Conservation (phyloP, 345 rosid genomes). For the Lenwebbia sp. region DNA sequence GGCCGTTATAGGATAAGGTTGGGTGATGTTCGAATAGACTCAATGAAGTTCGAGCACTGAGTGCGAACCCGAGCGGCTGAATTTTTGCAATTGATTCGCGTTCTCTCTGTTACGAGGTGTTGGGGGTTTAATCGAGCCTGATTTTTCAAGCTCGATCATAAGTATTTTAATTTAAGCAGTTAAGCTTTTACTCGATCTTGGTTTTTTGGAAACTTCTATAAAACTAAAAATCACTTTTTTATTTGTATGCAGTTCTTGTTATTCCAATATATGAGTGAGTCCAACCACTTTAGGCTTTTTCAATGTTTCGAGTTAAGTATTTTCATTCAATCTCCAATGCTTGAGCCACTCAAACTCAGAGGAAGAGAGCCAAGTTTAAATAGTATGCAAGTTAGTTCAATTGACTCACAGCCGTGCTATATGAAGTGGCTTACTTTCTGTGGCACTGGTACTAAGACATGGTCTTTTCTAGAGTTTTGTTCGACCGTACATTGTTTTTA, state of each 20-base stretch:
- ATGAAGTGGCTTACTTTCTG: background rate
- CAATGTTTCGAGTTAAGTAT: background rate
- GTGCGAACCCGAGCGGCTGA: background rate
- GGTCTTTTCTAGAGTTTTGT: background rate
- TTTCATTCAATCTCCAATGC: background rate
- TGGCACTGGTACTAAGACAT: background rate
- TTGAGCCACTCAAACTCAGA: background rate
- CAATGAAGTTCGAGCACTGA: background rate
- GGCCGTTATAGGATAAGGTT: background rate
- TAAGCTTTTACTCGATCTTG: background rate
- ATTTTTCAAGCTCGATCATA: background rate
- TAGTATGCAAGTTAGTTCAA: background rate
- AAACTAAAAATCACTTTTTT: background rate
- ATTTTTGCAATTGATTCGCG: background rate
- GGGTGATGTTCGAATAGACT: background rate
- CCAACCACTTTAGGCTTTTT: background rate
- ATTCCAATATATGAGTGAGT: background rate
- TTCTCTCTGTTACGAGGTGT: background rate
- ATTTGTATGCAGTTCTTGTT: background rate
- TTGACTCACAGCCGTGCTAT: background rate
- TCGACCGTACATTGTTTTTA: background rate
- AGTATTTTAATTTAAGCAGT: background rate
- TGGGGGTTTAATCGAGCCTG: background rate
- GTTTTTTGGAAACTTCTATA: background rate
- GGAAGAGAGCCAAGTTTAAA: background rate